Conservation (phyloP, 129 eudicot genomes). For the Daucus carota region DH1_v3.0 NC_030388.2:26280001-26280500, state of each 20-base stretch:
- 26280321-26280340: neutral
- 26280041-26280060: neutral
- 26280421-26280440: neutral
- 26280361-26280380: neutral
- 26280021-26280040: neutral
- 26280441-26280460: neutral
- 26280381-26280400: neutral
- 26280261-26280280: conserved; percentile 48
- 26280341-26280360: conserved; percentile 7
- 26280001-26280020: conserved; percentile 23
- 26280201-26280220: conserved; percentile 90
- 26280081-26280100: conserved; percentile 49
- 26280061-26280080: neutral
- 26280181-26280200: conserved; percentile 78
- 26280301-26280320: neutral
- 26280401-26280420: neutral
- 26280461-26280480: too few species aligned
- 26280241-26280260: conserved; percentile 84
- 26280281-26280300: conserved; percentile 30
- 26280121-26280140: conserved; percentile 74
- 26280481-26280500: neutral
- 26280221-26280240: conserved; percentile 71
- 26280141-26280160: conserved; percentile 85
- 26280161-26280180: conserved; percentile 89
- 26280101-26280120: conserved; percentile 75